Percentiles rank a stretch among this genome's conserved stretches.
phyloP scores from a whole-genome alignment of 371 early-diverging fungal genomes.

The Mucor saturninus region DNA sequence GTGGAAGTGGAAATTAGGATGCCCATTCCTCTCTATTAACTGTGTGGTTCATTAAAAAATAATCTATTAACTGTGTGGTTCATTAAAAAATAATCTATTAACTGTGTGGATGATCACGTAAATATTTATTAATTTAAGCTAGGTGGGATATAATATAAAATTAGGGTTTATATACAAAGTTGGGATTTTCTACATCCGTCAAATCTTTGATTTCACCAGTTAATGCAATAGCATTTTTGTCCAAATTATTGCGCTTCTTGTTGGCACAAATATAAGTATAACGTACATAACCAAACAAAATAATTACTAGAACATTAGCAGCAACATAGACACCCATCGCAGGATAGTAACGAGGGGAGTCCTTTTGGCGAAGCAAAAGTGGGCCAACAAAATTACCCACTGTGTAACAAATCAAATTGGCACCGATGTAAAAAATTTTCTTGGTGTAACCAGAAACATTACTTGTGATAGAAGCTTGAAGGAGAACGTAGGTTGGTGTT shows the following conservation, averaged over 20 bases:
- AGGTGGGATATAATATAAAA: no score
- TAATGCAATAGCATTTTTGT: conserved; percentile 8
- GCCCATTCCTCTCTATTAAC: no score
- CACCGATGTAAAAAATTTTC: conserved; percentile 26
- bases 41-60: no score
- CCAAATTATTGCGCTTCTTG: conserved; percentile 15
- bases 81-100: no score
- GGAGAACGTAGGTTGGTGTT: conserved; percentile 19
- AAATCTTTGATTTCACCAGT: conserved; percentile 24
- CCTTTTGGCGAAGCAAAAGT: conserved; percentile 19
- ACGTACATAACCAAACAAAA: conserved; percentile 29
- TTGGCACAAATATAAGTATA: conserved; percentile 16
- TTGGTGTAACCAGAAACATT: conserved; percentile 37
- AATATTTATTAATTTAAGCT: no score
- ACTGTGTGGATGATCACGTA: no score
- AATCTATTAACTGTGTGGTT: no score
- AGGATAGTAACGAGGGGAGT: conserved; percentile 36
- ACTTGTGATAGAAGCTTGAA: conserved; percentile 20
- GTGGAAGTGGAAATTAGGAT: no score
- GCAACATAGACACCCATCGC: conserved; percentile 38
- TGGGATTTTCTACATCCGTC: conserved; percentile 21
- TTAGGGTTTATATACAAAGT: conserved; percentile 21
- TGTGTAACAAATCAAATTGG: conserved; percentile 25
- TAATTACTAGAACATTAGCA: conserved; percentile 29
- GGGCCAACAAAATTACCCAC: conserved; percentile 30